Conservation (phyloP, 225 moss, liverwort and hornwort species). For the Neckera pumila region DNA sequence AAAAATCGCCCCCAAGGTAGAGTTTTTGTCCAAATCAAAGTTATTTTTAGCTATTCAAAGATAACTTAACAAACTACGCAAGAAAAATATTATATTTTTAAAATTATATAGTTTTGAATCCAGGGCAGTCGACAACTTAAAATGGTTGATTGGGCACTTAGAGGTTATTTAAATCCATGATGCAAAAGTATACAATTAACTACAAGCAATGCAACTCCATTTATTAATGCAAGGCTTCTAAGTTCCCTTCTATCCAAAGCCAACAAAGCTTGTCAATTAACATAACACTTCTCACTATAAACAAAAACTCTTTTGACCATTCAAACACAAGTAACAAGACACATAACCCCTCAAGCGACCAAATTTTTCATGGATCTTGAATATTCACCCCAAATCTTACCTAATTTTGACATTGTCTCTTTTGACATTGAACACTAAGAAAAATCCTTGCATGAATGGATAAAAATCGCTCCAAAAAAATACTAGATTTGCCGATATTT, state of each 20-base stretch:
- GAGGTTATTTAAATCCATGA: rapidly evolving
- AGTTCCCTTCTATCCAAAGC: neutral
- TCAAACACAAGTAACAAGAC: neutral
- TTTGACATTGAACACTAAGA: too few species aligned
- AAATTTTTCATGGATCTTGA: neutral
- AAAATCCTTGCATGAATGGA: neutral
- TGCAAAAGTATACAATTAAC: rapidly evolving
- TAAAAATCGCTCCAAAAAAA: neutral
- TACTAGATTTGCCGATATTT: neutral
- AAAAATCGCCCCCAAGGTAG: neutral
- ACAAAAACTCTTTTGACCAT: neutral
- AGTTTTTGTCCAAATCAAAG: neutral
- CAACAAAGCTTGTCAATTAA: neutral
- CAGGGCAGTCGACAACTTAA: rapidly evolving
- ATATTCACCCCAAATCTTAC: rapidly evolving
- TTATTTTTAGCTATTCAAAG: too few species aligned
- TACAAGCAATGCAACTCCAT: neutral
- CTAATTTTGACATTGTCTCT: neutral
- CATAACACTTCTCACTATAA: rapidly evolving
- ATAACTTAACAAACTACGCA: too few species aligned
- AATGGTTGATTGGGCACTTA: neutral
- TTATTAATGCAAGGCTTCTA: neutral
- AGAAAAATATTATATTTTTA: neutral
- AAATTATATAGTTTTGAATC: neutral
- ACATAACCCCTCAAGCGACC: rapidly evolving